Evolutionary conservation across 306 rosid genomes (phyloP), one percentile per base, ranked within the genome.

Genomic region (Dalbergia cultrata): DNA sequence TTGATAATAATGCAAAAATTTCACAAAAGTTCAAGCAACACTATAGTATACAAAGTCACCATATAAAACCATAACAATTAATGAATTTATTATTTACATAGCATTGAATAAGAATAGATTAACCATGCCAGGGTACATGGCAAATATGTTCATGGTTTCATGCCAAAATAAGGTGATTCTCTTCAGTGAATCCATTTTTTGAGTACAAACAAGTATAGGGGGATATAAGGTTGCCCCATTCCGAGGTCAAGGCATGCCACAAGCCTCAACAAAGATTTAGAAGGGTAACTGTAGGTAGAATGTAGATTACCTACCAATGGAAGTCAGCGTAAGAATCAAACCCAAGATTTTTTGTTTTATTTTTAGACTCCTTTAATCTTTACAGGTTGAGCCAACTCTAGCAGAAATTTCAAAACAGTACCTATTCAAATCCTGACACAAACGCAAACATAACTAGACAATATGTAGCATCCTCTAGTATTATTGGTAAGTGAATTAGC

Each of bases 241-340:
- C 61, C 34, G 12, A 34, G 31, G 44, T 35, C 10, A 6, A 57
- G 53, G 65, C 72, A 35, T 50, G 65, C n/a, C 21, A 65, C 22
- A 65, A 49, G 73, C 72, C 54, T 50, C 64, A 17, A 62, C 16
- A 13, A 50, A 14, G 52, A 13, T 52, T 76, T 64, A 63, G 37
- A 12, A 9, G 19, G 35, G 62, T 50, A 43, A 37, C 22, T 14
- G 19, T 14, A 8, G 41, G 41, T 37, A 37, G 41, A 37, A 37
- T 37, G 41, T 7, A 63, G 53, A 76, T 34, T 49, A 52, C 72
- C 60, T 64, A 35, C 72, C 63, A 76, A 50, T 11, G 52, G 5
- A 61, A 75, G 63, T 75, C 60, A 4, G 4, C 26, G 0, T 19
- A 57, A 9, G 26, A 57, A 19, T 21, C 33, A 9, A 73, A 73